Percentiles rank a stretch among this genome's conserved stretches.
phyloP scores from a whole-genome alignment of 805 yeast genomes.

The Metschnikowia amazonensis region DNA sequence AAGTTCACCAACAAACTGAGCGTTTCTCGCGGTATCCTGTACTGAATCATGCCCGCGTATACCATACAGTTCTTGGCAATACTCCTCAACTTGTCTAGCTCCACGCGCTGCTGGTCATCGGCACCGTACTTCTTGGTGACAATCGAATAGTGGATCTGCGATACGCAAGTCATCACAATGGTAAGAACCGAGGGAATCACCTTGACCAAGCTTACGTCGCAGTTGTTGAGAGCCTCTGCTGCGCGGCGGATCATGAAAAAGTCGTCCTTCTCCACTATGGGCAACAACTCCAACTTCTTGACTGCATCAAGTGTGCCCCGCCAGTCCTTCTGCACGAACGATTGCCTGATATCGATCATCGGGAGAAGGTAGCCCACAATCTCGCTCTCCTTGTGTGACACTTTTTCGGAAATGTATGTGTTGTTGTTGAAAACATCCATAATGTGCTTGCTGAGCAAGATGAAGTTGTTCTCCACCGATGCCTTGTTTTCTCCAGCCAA shows the following conservation, averaged over 20 bases:
- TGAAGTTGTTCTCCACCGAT: conserved; percentile 45
- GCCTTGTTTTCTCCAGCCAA: conserved; percentile 32
- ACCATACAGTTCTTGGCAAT: conserved; percentile 87
- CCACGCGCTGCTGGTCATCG: conserved; percentile 46
- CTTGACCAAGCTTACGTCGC: conserved; percentile 70
- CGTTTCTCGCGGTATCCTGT: conserved; percentile 84
- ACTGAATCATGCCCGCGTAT: conserved; percentile 92
- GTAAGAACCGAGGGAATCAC: conserved; percentile 77
- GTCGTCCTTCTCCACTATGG: conserved; percentile 47
- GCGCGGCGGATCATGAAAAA: conserved; percentile 57
- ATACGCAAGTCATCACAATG: conserved; percentile 75
- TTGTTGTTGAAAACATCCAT: conserved; percentile 50
- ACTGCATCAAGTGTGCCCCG: conserved; percentile 53
- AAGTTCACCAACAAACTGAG: conserved; percentile 65
- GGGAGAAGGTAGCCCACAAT: conserved; percentile 63
- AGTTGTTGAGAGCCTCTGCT: conserved; percentile 52
- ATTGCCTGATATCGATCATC: conserved; percentile 63
- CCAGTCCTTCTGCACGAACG: conserved; percentile 55
- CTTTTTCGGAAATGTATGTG: conserved; percentile 53
- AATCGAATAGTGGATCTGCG: conserved; percentile 49
- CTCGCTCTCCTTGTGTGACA: conserved; percentile 53
- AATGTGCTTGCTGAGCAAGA: conserved; percentile 43
- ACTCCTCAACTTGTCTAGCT: conserved; percentile 48
- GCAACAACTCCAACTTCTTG: conserved; percentile 61
- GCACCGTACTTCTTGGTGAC: conserved; percentile 42